A percentile compares a stretch with the other conserved stretches of the same genome.
These are phyloP conservation scores for Ophiostoma sp. DNA, from an alignment of 2,329 filamentous ascomycete genomes.

Conservation along the genomic window DNA sequence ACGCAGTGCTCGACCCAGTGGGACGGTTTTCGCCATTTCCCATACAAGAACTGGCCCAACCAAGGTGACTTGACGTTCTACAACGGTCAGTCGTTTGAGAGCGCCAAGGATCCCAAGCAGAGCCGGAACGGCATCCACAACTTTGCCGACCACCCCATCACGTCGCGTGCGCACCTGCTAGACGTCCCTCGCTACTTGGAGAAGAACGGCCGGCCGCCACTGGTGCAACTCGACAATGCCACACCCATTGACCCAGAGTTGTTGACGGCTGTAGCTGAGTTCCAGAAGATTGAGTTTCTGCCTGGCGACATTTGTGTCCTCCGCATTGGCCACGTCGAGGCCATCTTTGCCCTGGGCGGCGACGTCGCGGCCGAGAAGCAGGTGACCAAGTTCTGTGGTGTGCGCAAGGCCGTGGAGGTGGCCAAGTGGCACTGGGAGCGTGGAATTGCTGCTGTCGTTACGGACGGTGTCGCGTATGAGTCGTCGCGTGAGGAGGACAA, in stretches of 20 bases:
- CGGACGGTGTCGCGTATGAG: slow-evolving; percentile 12
- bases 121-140: slow-evolving; percentile 17
- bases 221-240: slow-evolving; percentile 16
- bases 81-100: slow-evolving; percentile 13
- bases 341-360: background rate
- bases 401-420: slow-evolving; percentile 15
- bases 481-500: background rate
- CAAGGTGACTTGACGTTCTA: slow-evolving; percentile 9
- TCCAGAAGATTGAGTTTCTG: background rate
- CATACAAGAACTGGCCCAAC: slow-evolving; percentile 37
- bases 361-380: background rate
- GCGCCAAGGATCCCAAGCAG: slow-evolving; percentile 6
- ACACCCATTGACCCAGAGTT: slow-evolving; percentile 10
- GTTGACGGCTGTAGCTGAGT: background rate
- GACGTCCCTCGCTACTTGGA: slow-evolving; percentile 7
- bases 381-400: slow-evolving; percentile 14
- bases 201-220: slow-evolving; percentile 12
- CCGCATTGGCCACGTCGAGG: slow-evolving; percentile 17
- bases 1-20: slow-evolving; percentile 42
- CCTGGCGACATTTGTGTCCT: slow-evolving; percentile 14
- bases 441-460: slow-evolving; percentile 6
- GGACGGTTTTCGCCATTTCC: slow-evolving; percentile 43
- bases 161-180: slow-evolving; percentile 7
- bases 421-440: slow-evolving; percentile 18
- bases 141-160: slow-evolving; percentile 18